These are phyloP conservation scores for Saccharomyces hybrid DNA, from an alignment of 1,139 yeast species.

Conservation along the genomic window DNA sequence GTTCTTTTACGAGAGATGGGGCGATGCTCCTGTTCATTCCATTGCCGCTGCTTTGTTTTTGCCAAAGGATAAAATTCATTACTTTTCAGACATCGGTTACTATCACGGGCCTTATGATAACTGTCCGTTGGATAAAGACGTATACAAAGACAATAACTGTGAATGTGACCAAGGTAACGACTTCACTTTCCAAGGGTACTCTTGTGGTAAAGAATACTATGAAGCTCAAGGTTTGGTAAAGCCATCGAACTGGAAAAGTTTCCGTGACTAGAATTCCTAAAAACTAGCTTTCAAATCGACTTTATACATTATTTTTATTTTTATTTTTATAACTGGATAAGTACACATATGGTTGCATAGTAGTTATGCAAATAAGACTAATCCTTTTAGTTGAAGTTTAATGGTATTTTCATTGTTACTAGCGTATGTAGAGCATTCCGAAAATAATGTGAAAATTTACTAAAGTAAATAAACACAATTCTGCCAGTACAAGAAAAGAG, in stretches of 20 bases:
- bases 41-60: slow-evolving; percentile 75
- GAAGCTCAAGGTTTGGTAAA: slow-evolving; percentile 42
- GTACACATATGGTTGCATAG: not conserved
- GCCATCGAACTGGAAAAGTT: slow-evolving; percentile 48
- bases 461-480: not conserved
- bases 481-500: not conserved
- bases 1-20: slow-evolving; percentile 88
- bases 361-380: not conserved
- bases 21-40: slow-evolving; percentile 87
- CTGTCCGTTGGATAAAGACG: slow-evolving; percentile 51
- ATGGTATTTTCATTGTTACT: not conserved
- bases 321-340: not conserved
- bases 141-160: slow-evolving; percentile 26
- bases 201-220: slow-evolving; percentile 52
- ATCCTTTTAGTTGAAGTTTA: not conserved
- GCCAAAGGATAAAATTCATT: slow-evolving; percentile 58
- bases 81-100: slow-evolving; percentile 64
- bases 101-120: slow-evolving; percentile 53
- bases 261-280: slow-evolving; percentile 1
- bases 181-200: slow-evolving; percentile 56
- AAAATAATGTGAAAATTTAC: not conserved
- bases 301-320: not conserved
- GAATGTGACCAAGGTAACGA: slow-evolving; percentile 62
- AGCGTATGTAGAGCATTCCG: not conserved
- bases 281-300: not conserved